Conservation (phyloP, 352 stramenopile genomes). For the Globisporangium cylindrosporum region DNA sequence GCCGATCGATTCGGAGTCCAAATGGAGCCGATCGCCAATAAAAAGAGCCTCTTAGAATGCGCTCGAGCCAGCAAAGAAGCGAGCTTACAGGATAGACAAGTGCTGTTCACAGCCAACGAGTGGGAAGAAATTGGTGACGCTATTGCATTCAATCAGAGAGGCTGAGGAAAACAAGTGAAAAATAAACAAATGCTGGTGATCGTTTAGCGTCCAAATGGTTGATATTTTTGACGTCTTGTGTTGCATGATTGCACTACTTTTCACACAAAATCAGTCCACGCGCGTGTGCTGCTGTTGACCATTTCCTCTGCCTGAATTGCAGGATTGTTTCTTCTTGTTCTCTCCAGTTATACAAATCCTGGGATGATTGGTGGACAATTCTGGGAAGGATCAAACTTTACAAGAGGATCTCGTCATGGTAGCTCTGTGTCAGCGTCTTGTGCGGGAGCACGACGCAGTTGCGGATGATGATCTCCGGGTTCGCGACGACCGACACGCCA, state of each 20-base stretch:
- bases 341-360: slow-evolving; percentile 11
- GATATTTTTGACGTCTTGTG: not conserved
- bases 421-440: slow-evolving; percentile 87
- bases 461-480: slow-evolving; percentile 86
- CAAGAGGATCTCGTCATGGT: slow-evolving; percentile 88
- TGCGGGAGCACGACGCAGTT: slow-evolving; percentile 88
- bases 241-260: not conserved
- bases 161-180: not conserved
- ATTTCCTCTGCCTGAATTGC: not conserved
- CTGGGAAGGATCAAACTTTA: slow-evolving; percentile 27
- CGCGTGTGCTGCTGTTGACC: not conserved
- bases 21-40: slow-evolving; percentile 24
- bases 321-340: not conserved
- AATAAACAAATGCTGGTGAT: not conserved
- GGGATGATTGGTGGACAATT: not conserved
- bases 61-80: not conserved
- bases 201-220: not conserved
- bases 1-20: slow-evolving; percentile 33
- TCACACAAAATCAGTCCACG: not conserved
- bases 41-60: slow-evolving; percentile 18
- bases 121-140: slow-evolving; percentile 25
- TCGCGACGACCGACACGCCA: slow-evolving; percentile 83
- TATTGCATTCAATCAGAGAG: not conserved
- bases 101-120: slow-evolving; percentile 26
- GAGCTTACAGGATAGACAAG: not conserved